Base-by-base conservation (phyloP, 495 filamentous ascomycete genomes). In the Cairneyella variabilis region DNA sequence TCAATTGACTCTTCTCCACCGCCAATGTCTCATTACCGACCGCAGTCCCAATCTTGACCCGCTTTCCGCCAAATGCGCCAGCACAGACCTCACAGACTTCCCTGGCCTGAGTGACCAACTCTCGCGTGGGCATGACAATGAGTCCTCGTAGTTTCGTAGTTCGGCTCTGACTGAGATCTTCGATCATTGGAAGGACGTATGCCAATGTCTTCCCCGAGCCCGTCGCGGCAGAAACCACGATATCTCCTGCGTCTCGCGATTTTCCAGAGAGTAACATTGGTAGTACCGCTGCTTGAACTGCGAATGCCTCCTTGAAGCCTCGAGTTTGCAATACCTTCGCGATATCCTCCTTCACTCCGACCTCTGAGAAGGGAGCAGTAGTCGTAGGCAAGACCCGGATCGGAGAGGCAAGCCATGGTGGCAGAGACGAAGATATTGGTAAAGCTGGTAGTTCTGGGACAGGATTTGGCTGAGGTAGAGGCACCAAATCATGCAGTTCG, bases 191-290 rank as follows among this genome's bases (percentile, higher is more conserved):
- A n/a, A 97, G 72, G 1, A 90, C 76, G 56, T 97, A 97, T 4
- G 92, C 84, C 2, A 97, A 69, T 0, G 92, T 97, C 64, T 97
- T 97, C 41, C 92, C 92, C 0, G 92, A 97, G 3, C 92, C 92
- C 1, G 92, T 97, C 3, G 89, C 82, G 0, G 92, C 92, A 18
- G 90, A 90, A 14, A 97, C 80, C 46, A 93, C 86, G 6, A 97
- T 55, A 69, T 97, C 92, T 2, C 89, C 86, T 2, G 75, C 66
- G 50, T 76, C 14, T 66, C 71, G 37, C 78, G 65, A 14, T 68
- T 65, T 0, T 77, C 77, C 12, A 7, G 85, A 79, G 0, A 92
- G 68, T 3, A 97, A 76, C 25, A 95, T 70, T 5, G 91, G 90
- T 23, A 97, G 77, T 0, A 92, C 79, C 0, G 83, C 80, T 0